Conservation (phyloP, 495 filamentous ascomycete genomes). For the Aspergillus wentii region DNA sequence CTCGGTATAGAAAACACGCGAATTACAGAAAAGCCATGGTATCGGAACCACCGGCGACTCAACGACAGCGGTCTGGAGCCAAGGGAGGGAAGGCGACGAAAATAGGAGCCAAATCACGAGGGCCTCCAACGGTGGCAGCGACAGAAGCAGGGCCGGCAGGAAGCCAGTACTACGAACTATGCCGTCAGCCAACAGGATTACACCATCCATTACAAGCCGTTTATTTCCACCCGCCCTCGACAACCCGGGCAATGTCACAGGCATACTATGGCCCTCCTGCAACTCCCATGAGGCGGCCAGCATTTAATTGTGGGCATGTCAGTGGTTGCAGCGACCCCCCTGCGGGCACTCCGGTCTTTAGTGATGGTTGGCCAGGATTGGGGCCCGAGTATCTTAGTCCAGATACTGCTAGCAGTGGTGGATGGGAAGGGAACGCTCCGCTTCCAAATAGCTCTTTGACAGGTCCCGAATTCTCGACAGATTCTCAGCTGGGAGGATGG, state of each 20-base stretch:
- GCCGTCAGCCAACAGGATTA: too few species aligned
- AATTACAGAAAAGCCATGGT: slow-evolving; percentile 41
- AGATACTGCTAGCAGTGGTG: too few species aligned
- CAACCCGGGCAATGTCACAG: slow-evolving; percentile 12
- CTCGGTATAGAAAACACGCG: slow-evolving; percentile 59
- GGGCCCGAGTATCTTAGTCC: slow-evolving; percentile 15
- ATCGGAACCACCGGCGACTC: slow-evolving; percentile 37
- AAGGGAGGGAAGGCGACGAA: slow-evolving; percentile 51
- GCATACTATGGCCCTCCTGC: too few species aligned
- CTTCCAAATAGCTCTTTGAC: slow-evolving; percentile 12
- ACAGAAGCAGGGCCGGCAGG: slow-evolving; percentile 1
- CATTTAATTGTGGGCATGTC: slow-evolving; percentile 17
- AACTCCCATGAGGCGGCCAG: slow-evolving; percentile 10
- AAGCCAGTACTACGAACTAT: too few species aligned
- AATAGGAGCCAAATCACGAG: slow-evolving; percentile 5
- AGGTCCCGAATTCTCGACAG: slow-evolving; percentile 12
- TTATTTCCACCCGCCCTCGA: slow-evolving; percentile 7
- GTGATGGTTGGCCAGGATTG: slow-evolving; percentile 14
- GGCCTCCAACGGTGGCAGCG: neutral
- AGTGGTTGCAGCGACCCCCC: slow-evolving; percentile 25
- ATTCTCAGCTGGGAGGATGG: slow-evolving; percentile 19
- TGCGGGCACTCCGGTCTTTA: slow-evolving; percentile 18
- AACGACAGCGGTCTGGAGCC: slow-evolving; percentile 51
- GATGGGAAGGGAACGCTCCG: slow-evolving; percentile 15
- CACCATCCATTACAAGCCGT: too few species aligned